These are phyloP conservation scores for Daedalea quercina DNA, from an alignment of 768 basidiomycete genomes.

Conservation along the genomic window DNA sequence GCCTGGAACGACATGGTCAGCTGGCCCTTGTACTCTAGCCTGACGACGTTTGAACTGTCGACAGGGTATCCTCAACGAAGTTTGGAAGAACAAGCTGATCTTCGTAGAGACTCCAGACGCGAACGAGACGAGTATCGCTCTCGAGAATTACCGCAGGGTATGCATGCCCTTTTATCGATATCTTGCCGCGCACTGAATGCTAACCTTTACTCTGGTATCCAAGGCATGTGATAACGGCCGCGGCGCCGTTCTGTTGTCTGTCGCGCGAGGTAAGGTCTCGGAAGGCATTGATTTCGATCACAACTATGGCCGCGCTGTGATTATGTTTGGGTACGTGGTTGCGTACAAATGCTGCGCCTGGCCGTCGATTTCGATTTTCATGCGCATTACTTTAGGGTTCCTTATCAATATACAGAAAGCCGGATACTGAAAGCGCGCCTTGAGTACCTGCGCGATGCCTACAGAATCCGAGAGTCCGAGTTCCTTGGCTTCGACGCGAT, in stretches of 20 bases:
- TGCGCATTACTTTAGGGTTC: conserved; percentile 58
- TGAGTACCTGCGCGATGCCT: conserved; percentile 96
- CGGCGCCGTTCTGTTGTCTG: conserved; percentile 92
- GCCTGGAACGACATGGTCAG: conserved; percentile 99
- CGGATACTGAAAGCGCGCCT: conserved; percentile 94
- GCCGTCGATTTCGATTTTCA: neutral
- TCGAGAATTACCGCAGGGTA: conserved; percentile 95
- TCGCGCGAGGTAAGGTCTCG: conserved; percentile 97
- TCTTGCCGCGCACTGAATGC: neutral
- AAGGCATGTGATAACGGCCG: conserved; percentile 98
- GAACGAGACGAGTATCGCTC: conserved; percentile 94
- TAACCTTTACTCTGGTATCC: neutral
- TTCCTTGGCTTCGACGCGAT: conserved; percentile 99
- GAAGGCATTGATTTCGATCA: conserved; percentile 99
- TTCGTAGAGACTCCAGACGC: conserved; percentile 99
- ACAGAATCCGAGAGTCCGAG: conserved; percentile 97
- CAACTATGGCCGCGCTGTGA: conserved; percentile 97
- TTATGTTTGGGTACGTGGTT: conserved; percentile 91
- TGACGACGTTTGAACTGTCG: conserved; percentile 3
- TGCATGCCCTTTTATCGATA: conserved; percentile 10
- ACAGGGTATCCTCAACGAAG: conserved; percentile 97
- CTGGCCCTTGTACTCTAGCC: conserved; percentile 5
- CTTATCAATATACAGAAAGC: conserved; percentile 97
- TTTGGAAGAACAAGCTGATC: conserved; percentile 98
- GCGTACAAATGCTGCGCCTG: neutral